Evolutionary conservation across 345 rosid species (phyloP), one percentile per base, ranked within the genome.

Genomic region (Microthlaspi erraticum): DNA sequence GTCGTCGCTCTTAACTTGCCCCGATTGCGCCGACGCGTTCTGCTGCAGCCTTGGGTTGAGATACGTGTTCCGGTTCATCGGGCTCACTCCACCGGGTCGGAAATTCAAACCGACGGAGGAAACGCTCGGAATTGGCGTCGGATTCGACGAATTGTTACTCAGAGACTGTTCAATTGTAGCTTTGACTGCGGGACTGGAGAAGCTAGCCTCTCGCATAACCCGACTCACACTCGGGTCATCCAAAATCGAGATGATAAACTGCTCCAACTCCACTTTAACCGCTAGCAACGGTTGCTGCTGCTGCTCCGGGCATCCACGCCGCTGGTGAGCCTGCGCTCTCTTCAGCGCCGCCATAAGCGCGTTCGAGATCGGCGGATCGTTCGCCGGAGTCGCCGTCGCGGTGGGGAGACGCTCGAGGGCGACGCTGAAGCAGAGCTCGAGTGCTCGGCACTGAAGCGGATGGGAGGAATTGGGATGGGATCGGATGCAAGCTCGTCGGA

Each of bases 161-260:
- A 95, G 14, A 7, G 97, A 87, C 60, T 87, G 92, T 76, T 95
- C 99, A 42, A 95, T 90, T 11, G 98, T 86, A 60, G 96, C 91
- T 77, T 92, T 95, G 54, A 95, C 99, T 1, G 96, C 88, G 0
- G 98, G 97, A 53, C 99, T 95, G 1, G 98, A 95, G 77, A 92
- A 95, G 82, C 99, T 88, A 42, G 99, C 99, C 49, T 95, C 99
- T n/a, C 97, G 83, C 99, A 95, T 95, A 61, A 95, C 98, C 63
- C 97, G 77, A 65, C 99, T 95, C 20, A 95, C 99, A 68, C 96
- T 88, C 1, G 99, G 99, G 78, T 95, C 99, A 79, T 95, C 99
- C 39, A 95, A 84, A 76, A 95, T 92, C 14, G 99, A 95, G 69
- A 95, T 92, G 48, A 95, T 87, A 17, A 95, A 83, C 82, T 92